Percentiles rank a stretch among this genome's conserved stretches.
phyloP scores from a whole-genome alignment of 139 green algal genomes.

The Dunaliella primolecta region DNA sequence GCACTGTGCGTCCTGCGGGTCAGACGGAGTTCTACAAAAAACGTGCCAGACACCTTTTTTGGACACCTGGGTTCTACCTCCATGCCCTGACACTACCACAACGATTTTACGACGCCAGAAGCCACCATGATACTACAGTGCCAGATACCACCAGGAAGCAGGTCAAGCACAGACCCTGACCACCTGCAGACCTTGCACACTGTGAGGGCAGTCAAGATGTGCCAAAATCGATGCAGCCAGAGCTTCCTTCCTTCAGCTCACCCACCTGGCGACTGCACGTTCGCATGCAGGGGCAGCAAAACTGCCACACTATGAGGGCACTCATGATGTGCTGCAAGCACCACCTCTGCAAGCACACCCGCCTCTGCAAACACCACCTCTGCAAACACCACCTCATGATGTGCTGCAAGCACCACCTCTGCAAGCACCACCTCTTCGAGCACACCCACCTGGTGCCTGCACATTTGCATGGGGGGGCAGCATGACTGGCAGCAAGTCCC shows the following conservation, averaged over 20 bases:
- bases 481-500: conserved; percentile 15
- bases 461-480: conserved; percentile 11
- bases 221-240: not conserved
- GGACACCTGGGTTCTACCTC: no score
- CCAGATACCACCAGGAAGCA: not conserved
- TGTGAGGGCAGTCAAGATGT: not conserved
- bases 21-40: no score
- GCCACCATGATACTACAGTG: not conserved
- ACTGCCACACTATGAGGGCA: not conserved
- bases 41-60: no score
- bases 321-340: not conserved
- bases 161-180: not conserved
- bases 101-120: not conserved
- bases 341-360: no score
- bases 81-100: not conserved
- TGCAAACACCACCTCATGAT: not conserved
- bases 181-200: not conserved
- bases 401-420: not conserved
- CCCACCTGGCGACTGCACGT: not conserved
- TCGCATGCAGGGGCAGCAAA: not conserved
- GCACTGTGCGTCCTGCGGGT: no score
- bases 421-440: no score
- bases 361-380: not conserved
- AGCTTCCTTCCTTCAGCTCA: not conserved
- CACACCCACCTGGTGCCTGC: not conserved